Evolutionary conservation across 768 basidiomycete genomes (phyloP), one percentile per base, ranked within the genome.

Genomic region (Lactarius sanguifluus): DNA sequence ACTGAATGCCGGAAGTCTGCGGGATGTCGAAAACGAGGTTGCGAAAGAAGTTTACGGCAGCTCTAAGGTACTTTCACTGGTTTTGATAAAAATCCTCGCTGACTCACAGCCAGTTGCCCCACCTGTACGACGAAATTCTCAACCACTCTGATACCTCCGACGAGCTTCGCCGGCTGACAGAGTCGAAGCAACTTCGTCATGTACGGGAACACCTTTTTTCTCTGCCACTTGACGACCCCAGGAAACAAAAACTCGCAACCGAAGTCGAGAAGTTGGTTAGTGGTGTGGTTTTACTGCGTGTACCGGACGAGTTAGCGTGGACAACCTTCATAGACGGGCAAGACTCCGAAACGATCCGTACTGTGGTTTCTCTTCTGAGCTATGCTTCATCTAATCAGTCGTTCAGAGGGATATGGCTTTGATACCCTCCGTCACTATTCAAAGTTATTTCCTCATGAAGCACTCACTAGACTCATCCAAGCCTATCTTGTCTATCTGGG

Each of bases 301-400:
- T 95, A 10, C 84, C 86, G 0, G 90, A 97, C 71, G 89, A 92
- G 72, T 74, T 88, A 30, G 94, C 91, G 0, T 99, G 97, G 96
- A 81, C 77, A 32, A 75, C 90, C 4, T 86, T 82, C 67, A 79
- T 98, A 54, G 93, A 98, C 72, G 83, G 85, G 67, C 84, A 79
- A 62, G 89, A 98, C 73, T 82, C 79, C 45, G 86, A 85, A 32
- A 80, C 81, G 6, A 79, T 92, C 9, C 83, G 94, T 93, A 72
- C 52, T 20, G 32, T 28, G n/a, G 43, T 38, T n/a, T 68, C n/a
- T 66, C 68, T 23, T 56, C 28, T 30, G 7, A 41, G 25, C 50
- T 50, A 59, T 70, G 16, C 30, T 41, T 65, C 28, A 63, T 34
- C 59, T 67, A 45, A 67, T 40, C 40, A 15, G 57, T 65, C 59